Conservation (phyloP, 2,329 filamentous ascomycete genomes). For the Aspergillus brunneoviolaceus region DNA sequence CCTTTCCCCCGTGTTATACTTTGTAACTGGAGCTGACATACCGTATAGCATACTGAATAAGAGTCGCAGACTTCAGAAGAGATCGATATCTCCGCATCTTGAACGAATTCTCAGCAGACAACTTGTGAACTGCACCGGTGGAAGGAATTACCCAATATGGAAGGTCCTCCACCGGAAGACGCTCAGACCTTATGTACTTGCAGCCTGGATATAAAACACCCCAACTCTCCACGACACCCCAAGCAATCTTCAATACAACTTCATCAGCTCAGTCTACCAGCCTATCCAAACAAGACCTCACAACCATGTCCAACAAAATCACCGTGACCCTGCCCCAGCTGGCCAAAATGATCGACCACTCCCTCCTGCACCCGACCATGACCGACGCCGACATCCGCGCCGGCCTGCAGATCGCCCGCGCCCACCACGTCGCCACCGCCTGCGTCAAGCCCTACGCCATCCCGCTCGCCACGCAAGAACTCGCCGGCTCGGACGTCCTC, state of each 20-base stretch:
- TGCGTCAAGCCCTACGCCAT: constrained; percentile 61
- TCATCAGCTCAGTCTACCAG: not conserved
- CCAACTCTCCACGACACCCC: no score
- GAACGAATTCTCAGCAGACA: not conserved
- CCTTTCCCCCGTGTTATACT: no score
- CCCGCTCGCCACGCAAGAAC: constrained; percentile 48
- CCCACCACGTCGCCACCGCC: constrained; percentile 54
- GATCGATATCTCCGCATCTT: no score
- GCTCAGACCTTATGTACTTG: no score
- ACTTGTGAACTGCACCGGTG: not conserved
- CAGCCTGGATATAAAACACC: no score
- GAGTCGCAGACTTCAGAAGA: no score
- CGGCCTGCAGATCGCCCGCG: constrained; percentile 51
- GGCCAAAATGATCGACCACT: constrained; percentile 56
- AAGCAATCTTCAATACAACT: not conserved
- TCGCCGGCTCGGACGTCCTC: constrained; percentile 51
- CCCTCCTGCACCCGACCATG: constrained; percentile 61
- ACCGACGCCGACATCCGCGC: constrained; percentile 55
- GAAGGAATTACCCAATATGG: not conserved
- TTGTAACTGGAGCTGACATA: no score
- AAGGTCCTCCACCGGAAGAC: not conserved
- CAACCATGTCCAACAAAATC: constrained; percentile 20
- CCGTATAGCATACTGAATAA: no score
- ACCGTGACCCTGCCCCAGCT: constrained; percentile 35
- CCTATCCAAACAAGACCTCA: no score